phyloP scores from a whole-genome alignment of 2,329 filamentous ascomycete genomes.

The Orbilia ellipsospora region DNA sequence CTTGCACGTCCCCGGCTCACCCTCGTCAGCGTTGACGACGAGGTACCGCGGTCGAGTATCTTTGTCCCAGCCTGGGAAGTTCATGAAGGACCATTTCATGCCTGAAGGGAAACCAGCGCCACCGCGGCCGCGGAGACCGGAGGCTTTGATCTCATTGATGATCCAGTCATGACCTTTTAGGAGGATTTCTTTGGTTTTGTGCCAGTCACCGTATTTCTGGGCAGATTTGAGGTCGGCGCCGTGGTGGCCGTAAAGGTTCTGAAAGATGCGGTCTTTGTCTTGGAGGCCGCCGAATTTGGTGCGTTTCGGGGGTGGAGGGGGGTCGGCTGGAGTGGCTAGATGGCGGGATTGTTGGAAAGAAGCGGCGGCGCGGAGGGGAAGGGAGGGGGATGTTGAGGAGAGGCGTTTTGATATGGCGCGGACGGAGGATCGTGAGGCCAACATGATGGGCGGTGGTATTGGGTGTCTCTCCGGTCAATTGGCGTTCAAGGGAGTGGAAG shows the following conservation, averaged over 20 bases:
- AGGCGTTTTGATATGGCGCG: conserved; percentile 49
- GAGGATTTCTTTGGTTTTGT: conserved; percentile 99
- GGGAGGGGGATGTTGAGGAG: conserved; percentile 45
- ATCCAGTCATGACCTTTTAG: conserved; percentile 99
- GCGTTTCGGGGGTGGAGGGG: conserved; percentile 72
- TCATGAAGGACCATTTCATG: conserved; percentile 99
- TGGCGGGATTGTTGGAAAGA: conserved; percentile 71
- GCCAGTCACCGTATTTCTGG: conserved; percentile 98
- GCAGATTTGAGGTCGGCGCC: conserved; percentile 91
- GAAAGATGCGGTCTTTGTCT: conserved; percentile 98
- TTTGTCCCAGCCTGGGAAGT: conserved; percentile 99
- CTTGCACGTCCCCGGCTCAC: conserved; percentile 98
- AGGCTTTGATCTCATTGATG: conserved; percentile 96
- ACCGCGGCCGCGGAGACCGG: conserved; percentile 92
- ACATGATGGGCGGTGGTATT: conserved; percentile 41
- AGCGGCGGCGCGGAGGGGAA: conserved; percentile 60
- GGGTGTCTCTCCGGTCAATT: conserved; percentile 46
- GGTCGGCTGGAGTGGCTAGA: conserved; percentile 84
- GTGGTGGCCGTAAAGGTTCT: conserved; percentile 95
- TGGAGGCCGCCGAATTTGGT: conserved; percentile 84
- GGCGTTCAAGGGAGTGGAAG: background rate
- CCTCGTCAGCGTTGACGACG: conserved; percentile 98
- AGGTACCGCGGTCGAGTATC: conserved; percentile 94
- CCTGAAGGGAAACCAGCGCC: conserved; percentile 98
- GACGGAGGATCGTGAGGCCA: conserved; percentile 51